These are phyloP conservation scores for Bretziella fagacearum DNA, from an alignment of 2,329 filamentous ascomycete genomes.

Conservation along the genomic window DNA sequence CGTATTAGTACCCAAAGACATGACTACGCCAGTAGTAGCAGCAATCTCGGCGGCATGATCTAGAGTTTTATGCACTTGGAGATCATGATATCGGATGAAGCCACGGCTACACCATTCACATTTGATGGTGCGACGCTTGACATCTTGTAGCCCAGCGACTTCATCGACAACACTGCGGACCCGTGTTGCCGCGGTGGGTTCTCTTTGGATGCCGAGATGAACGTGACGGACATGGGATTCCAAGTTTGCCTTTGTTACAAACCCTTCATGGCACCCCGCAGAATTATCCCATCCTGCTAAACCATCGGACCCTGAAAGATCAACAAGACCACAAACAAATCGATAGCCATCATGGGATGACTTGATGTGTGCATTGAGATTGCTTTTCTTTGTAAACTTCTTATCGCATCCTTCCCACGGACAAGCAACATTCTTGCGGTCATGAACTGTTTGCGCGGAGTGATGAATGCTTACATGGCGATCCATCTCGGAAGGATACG, in stretches of 20 bases:
- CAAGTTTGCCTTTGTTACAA: slow-evolving; percentile 59
- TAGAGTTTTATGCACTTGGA: slow-evolving; percentile 28
- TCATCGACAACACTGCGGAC: slow-evolving; percentile 25
- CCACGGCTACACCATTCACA: slow-evolving; percentile 30
- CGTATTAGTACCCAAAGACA: background rate
- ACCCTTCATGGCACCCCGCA: slow-evolving; percentile 57
- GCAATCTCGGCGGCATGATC: slow-evolving; percentile 17
- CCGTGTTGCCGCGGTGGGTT: slow-evolving; percentile 17
- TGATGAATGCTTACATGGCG: slow-evolving; percentile 67
- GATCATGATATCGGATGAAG: slow-evolving; percentile 35
- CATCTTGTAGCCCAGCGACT: slow-evolving; percentile 26
- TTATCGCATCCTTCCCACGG: slow-evolving; percentile 51
- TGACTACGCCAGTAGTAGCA: background rate
- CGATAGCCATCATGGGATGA: slow-evolving; percentile 59
- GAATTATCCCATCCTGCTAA: slow-evolving; percentile 46
- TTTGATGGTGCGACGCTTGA: slow-evolving; percentile 26
- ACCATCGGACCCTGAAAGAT: slow-evolving; percentile 31
- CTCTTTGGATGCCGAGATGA: slow-evolving; percentile 48
- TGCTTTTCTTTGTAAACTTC: slow-evolving; percentile 68
- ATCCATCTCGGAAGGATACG: slow-evolving; percentile 49
- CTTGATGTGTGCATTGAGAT: slow-evolving; percentile 63
- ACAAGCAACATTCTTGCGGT: slow-evolving; percentile 51
- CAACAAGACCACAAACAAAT: slow-evolving; percentile 61
- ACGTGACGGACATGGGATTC: slow-evolving; percentile 73
- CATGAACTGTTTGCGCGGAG: slow-evolving; percentile 41